These are phyloP conservation scores for Paecilomyces formosus DNA, from an alignment of 2,329 filamentous ascomycete species.

Conservation along the genomic window DNA sequence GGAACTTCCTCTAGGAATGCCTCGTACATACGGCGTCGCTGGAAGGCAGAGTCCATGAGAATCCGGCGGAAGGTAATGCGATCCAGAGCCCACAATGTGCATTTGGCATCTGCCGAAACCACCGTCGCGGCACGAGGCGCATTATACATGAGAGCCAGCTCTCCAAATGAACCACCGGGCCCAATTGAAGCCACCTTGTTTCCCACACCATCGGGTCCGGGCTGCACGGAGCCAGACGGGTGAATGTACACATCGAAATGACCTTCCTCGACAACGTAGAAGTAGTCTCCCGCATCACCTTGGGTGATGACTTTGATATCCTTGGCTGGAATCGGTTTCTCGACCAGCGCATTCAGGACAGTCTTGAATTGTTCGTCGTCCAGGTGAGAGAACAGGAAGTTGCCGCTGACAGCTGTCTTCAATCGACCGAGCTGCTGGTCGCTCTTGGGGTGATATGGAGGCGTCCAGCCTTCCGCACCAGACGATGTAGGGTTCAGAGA, in stretches of 20 bases:
- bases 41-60: slow-evolving; percentile 95
- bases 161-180: slow-evolving; percentile 88
- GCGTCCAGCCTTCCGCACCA: slow-evolving; percentile 80
- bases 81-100: slow-evolving; percentile 88
- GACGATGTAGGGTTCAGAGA: slow-evolving; percentile 84
- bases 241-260: slow-evolving; percentile 90
- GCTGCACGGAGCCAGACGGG: slow-evolving; percentile 63
- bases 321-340: slow-evolving; percentile 92
- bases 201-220: slow-evolving; percentile 76
- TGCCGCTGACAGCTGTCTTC: slow-evolving; percentile 72
- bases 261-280: slow-evolving; percentile 92
- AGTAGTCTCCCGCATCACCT: slow-evolving; percentile 93
- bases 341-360: slow-evolving; percentile 81
- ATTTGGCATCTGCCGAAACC: slow-evolving; percentile 68
- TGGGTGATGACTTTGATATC: slow-evolving; percentile 88
- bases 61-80: slow-evolving; percentile 95
- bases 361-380: slow-evolving; percentile 87
- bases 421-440: slow-evolving; percentile 72
- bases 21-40: slow-evolving; percentile 93
- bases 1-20: slow-evolving; percentile 92
- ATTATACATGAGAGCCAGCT: slow-evolving; percentile 97
- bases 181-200: slow-evolving; percentile 73
- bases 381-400: slow-evolving; percentile 90
- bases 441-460: slow-evolving; percentile 77
- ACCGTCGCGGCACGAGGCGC: slow-evolving; percentile 93